Base-by-base conservation (phyloP, 768 basidiomycete genomes). In the Scleroderma bovista region DNA sequence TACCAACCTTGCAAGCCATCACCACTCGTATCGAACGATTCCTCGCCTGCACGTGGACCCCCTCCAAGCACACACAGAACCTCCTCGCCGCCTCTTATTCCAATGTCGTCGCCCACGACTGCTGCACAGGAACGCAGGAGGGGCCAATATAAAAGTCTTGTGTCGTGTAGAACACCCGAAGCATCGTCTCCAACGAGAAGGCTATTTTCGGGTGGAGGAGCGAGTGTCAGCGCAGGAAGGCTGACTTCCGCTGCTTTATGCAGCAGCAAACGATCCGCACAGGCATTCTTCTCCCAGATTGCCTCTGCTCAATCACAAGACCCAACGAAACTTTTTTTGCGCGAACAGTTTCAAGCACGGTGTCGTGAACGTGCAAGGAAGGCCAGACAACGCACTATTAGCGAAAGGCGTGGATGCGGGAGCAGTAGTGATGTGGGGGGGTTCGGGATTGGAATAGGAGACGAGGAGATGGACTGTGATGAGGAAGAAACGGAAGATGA, bases 401-500 rank as follows among this genome's bases (percentile, higher is more conserved):
- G 37, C 73, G 70, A 26, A 75, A 75, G 11, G 63, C 83, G 13
- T 53, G 54, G 34, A 19, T 67, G 66, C n/a, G n/a, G n/a, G n/a
- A n/a, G n/a, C 15, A 60, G 60, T 19, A 80, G 82, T 55, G 81
- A 84, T 43, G 41, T 23, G 13, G 41, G 41, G 23, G 11, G 19
- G 3, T 40, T 4, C 24, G 22, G 22, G 1, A 69, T 66, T 40
- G 39, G 19, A 4, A 40, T 20, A 50, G 78, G 75, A 29, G 76
- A 75, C 22, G 58, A 65, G 19, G 64, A 61, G 16, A 75, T 77
- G 71, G 78, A 77, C 8, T 73, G 75, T 42, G 81, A 70, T 13
- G 70, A 78, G 7, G 79, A 79, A 10, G 81, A 82, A 53, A 78
- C 78, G 31, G 83, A 83, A 17, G 80, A 80, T 13, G 67, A 57